phyloP scores from a whole-genome alignment of 2,329 filamentous ascomycete genomes.

The Thermoascus crustaceus region DNA sequence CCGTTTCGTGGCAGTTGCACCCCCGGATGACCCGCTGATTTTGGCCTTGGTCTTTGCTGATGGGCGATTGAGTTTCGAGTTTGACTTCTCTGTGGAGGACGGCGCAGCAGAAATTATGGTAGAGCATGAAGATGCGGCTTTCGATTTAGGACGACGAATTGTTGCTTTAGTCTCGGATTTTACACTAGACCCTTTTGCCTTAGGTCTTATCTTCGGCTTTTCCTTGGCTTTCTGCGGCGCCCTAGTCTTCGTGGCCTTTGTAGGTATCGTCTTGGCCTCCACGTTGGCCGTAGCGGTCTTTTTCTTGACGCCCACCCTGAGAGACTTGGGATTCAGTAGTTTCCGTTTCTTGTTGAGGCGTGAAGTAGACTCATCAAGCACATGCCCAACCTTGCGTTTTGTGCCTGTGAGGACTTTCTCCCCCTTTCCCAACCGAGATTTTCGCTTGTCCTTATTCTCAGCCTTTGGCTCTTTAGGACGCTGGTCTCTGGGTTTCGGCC shows the following conservation, averaged over 20 bases:
- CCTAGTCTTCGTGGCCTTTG: conserved; percentile 11
- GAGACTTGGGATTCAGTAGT: conserved; percentile 17
- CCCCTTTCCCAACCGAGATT: conserved; percentile 6
- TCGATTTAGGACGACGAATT: no score
- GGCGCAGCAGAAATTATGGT: no score
- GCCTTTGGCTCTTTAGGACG: conserved; percentile 23
- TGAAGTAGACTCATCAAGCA: conserved; percentile 18
- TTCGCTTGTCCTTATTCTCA: conserved; percentile 18
- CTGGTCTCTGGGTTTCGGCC: conserved; percentile 43
- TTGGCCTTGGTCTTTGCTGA: not conserved
- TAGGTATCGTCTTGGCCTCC: conserved; percentile 11
- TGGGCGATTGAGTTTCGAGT: no score
- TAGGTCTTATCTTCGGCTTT: conserved; percentile 7
- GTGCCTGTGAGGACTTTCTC: conserved; percentile 14
- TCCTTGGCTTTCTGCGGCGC: conserved; percentile 10
- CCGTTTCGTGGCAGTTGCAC: no score
- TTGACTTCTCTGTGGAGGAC: no score
- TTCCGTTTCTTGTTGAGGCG: conserved; percentile 26
- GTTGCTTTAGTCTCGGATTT: conserved; percentile 14
- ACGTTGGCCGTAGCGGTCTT: conserved; percentile 17
- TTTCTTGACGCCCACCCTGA: conserved; percentile 28
- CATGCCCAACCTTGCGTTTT: conserved; percentile 27
- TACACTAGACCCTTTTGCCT: conserved; percentile 5
- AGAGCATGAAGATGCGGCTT: no score
- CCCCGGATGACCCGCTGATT: not conserved